Percentiles rank a stretch among this genome's conserved stretches.
Evolutionary conservation across 2,329 filamentous ascomycete genomes (phyloP).

Genomic region (Amphichorda felina): DNA sequence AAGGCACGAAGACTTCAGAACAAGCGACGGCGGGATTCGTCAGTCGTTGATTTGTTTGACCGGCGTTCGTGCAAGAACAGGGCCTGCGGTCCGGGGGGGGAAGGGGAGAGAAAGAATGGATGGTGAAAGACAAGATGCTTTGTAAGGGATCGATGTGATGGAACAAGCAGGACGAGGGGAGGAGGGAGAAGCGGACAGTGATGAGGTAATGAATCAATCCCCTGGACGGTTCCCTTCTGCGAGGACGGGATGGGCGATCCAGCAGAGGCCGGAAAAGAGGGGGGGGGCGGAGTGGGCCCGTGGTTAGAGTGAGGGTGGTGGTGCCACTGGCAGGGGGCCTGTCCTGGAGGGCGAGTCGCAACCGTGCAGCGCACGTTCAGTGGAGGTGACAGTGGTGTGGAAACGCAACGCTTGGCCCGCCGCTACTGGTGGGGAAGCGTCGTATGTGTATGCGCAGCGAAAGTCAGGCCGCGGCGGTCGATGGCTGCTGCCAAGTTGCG

Average conservation of each 20-base stretch:
- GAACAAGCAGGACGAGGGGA: background rate
- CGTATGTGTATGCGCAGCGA: background rate
- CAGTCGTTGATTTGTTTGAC: background rate
- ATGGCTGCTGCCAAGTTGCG: background rate
- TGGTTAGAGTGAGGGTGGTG: background rate
- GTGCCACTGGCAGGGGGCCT: background rate
- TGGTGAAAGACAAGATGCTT: too few relatives aligned
- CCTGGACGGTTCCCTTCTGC: background rate
- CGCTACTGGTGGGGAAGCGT: slow-evolving; percentile 1
- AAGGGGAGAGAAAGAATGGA: background rate
- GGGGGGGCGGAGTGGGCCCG: background rate
- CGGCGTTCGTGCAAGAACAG: background rate
- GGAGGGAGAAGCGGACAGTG: background rate
- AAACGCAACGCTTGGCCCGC: slow-evolving; percentile 1
- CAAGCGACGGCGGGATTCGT: background rate
- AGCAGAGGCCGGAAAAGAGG: background rate
- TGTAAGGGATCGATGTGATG: too few relatives aligned
- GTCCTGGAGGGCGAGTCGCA: background rate
- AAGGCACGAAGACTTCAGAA: slow-evolving; percentile 3
- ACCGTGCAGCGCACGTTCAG: too few relatives aligned
- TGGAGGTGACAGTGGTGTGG: background rate
- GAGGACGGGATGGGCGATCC: background rate
- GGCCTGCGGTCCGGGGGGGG: background rate
- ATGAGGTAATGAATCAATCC: background rate
- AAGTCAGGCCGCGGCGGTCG: background rate